Base-by-base conservation (phyloP, 805 yeast genomes). In the Kazachstania taianensis region DNA sequence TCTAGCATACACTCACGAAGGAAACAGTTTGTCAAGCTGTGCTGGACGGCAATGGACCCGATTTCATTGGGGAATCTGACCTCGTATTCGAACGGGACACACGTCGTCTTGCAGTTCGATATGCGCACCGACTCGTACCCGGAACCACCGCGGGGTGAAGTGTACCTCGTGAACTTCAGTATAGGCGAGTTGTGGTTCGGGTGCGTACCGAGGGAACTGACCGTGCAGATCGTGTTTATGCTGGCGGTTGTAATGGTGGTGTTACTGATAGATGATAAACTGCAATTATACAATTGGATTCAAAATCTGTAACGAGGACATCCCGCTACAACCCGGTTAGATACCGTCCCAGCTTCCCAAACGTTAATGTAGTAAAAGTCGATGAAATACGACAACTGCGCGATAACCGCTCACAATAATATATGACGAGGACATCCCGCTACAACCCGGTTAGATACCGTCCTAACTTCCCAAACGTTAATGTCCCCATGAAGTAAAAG, bases 381-480 rank as follows among this genome's bases (percentile, higher is more conserved):
- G 48, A 46, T 53, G 44, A 48, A 48, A 36, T 43, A 60, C 20
- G 45, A 16, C 22, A 41, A 39, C 30, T 33, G 49, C 4, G 48
- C 38, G 19, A 50, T 42, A 22, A 48, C 50, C n/a, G n/a, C n/a
- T n/a, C n/a, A n/a, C n/a, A n/a, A n/a, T n/a, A n/a, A n/a, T n/a
- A n/a, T n/a, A n/a, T n/a, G n/a, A n/a, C n/a, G n/a, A n/a, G n/a
- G n/a, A n/a, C n/a, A n/a, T n/a, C n/a, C n/a, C n/a, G n/a, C n/a
- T n/a, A n/a, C n/a, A n/a, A n/a, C n/a, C n/a, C n/a, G n/a, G n/a
- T n/a, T 16, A 29, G 15, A 25, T 30, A 28, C 28, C 23, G 28
- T 20, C 84, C 83, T 37, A 80, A 50, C 52, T 78, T 78, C 13
- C 87, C 85, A 56, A 79, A 76, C 20, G 79, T 66, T 27, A 80